phyloP scores from a whole-genome alignment of 345 rosid genomes.

The Linum tenue region DNA sequence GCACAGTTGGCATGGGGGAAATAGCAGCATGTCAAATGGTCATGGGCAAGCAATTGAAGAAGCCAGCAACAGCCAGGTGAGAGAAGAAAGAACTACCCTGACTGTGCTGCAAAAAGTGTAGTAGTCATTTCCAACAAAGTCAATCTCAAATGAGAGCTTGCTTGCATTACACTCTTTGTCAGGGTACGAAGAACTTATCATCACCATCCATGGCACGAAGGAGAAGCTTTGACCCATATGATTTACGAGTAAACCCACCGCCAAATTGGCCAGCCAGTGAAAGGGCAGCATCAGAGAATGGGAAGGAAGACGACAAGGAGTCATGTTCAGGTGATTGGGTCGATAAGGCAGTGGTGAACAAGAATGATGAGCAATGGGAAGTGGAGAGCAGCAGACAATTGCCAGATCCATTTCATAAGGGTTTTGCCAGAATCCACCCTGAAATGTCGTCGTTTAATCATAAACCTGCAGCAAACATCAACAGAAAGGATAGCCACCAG shows the following conservation, averaged over 20 bases:
- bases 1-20: conserved; percentile 14
- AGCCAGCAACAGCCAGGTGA: conserved; percentile 13
- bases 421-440: conserved; percentile 21
- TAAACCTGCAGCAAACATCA: conserved; percentile 16
- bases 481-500: conserved; percentile 29
- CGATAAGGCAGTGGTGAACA: conserved; percentile 24
- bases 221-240: conserved; percentile 23
- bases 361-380: conserved; percentile 25
- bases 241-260: conserved; percentile 11
- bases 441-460: conserved; percentile 16
- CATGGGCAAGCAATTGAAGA: conserved; percentile 6
- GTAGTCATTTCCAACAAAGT: too few species aligned
- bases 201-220: conserved; percentile 8
- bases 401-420: conserved; percentile 23
- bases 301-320: conserved; percentile 23
- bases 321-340: conserved; percentile 18
- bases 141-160: not conserved
- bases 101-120: not conserved
- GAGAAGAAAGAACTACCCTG: too few species aligned
- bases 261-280: conserved; percentile 9
- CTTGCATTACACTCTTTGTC: not conserved
- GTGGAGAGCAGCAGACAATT: conserved; percentile 31
- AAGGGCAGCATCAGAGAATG: conserved; percentile 7
- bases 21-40: conserved; percentile 6
- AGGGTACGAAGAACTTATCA: conserved; percentile 11